Base-by-base conservation (phyloP, 345 rosid genomes). In the Abelmoschus esculentus region DNA sequence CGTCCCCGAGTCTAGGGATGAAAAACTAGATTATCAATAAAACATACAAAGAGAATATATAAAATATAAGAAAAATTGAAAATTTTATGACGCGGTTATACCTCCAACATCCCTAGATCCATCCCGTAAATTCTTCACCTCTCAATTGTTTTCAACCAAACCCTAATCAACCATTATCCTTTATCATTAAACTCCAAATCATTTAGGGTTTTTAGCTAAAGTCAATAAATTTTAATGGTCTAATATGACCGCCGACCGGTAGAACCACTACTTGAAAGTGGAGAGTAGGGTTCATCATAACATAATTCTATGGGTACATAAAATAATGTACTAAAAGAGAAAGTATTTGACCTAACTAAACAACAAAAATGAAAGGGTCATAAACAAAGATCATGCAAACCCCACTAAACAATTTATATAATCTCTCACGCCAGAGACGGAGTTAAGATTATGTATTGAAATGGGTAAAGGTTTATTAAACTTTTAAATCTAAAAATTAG, bases 261-360 rank as follows among this genome's bases (percentile, higher is more conserved):
- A 67, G 77, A 79, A 31, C 79, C 75, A 54, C 14, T 17, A 18
- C 29, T 17, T 66, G 11, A 59, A 69, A 19, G 61, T 75, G 76
- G 80, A 7, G 11, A n/a, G 4, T 26, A 70, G 77, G 78, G 40
- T 72, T 73, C 73, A 81, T 79, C 74, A 73, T 70, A 11, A 63
- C 57, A 53, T 53, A 53, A 6, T 53, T 53, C 18, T 63, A 44
- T 6, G 12, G 12, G 66, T 18, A 53, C n/a, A 61, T 61, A 56
- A 56, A 22, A 11, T 56, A 56, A 56, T 60, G 47, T 38, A n/a
- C 17, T 15, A 40, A 55, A 55, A 22, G 36, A 47, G 36, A 71
- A 70, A 19, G 74, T 40, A 49, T 19, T 55, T 73, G 36, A 38
- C 29, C 57, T 56, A 38, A 67, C 22, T 44, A 72, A 57, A 70